Evolutionary conservation across 2,329 filamentous ascomycete species (phyloP).

Genomic region (Xylariales sp.): DNA sequence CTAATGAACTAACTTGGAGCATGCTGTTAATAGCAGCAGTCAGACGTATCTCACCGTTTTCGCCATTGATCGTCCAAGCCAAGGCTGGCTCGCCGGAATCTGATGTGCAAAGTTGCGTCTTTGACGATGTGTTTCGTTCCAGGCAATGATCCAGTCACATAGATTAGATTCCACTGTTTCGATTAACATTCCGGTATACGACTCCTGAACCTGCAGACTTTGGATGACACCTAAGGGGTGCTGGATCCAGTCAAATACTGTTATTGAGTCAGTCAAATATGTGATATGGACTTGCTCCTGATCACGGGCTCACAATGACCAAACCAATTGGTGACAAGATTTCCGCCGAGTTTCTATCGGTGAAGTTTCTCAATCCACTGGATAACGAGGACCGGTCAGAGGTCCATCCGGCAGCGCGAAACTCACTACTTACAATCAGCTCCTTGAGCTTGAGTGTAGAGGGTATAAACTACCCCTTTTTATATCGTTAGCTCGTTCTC

Average conservation of each 20-base stretch:
- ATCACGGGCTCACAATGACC: constrained; percentile 10
- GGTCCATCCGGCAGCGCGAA: constrained; percentile 31
- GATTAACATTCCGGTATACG: too few species aligned
- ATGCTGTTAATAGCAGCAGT: constrained; percentile 15
- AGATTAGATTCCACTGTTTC: constrained; percentile 23
- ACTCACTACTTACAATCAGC: constrained; percentile 37
- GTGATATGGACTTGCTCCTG: neutral
- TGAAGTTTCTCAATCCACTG: constrained; percentile 38
- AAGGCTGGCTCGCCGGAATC: constrained; percentile 38
- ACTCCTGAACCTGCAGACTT: constrained; percentile 25
- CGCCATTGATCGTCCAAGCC: constrained; percentile 45
- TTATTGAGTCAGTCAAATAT: constrained; percentile 9
- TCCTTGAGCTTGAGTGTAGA: constrained; percentile 35
- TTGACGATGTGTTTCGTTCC: constrained; percentile 16
- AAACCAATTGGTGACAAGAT: constrained; percentile 25
- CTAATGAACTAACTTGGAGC: constrained; percentile 22
- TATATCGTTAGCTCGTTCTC: too few species aligned
- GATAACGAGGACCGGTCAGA: constrained; percentile 26
- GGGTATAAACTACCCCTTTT: constrained; percentile 33
- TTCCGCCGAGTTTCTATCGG: constrained; percentile 41
- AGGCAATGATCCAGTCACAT: constrained; percentile 25
- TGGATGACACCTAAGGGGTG: constrained; percentile 36
- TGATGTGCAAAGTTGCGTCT: constrained; percentile 35
- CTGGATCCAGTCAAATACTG: constrained; percentile 37
- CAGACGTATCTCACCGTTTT: constrained; percentile 43